phyloP scores from a whole-genome alignment of 2,329 filamentous ascomycete species.

The Aplosporella prunicola region DNA sequence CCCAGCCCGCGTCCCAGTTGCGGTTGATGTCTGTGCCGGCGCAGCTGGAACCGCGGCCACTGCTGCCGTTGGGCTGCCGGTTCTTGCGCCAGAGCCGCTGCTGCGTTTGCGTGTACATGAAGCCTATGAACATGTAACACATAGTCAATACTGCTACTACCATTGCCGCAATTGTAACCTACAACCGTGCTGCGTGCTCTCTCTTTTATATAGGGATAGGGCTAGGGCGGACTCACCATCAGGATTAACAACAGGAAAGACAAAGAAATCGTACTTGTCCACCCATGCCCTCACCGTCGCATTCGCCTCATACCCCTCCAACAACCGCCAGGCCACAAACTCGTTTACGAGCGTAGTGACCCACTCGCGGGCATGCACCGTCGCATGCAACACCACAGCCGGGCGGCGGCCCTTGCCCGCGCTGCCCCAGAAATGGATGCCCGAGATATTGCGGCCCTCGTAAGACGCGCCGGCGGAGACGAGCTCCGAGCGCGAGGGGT shows the following conservation, averaged over 20 bases:
- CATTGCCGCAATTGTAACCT: too few species aligned
- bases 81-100: slow-evolving; percentile 33
- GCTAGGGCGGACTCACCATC: slow-evolving; percentile 40
- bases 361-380: slow-evolving; percentile 31
- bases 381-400: slow-evolving; percentile 29
- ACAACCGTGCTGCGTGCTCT: too few species aligned
- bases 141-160: slow-evolving; percentile 30
- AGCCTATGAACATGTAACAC: slow-evolving; percentile 15
- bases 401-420: slow-evolving; percentile 29
- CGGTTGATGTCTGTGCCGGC: slow-evolving; percentile 32
- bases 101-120: slow-evolving; percentile 28
- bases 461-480: slow-evolving; percentile 24
- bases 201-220: slow-evolving; percentile 33
- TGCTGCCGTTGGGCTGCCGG: slow-evolving; percentile 25
- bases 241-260: slow-evolving; percentile 36
- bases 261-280: slow-evolving; percentile 56
- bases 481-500: slow-evolving; percentile 24
- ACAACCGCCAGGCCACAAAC: slow-evolving; percentile 28
- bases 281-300: slow-evolving; percentile 34
- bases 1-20: slow-evolving; percentile 31
- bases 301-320: slow-evolving; percentile 26
- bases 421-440: slow-evolving; percentile 30
- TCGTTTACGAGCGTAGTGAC: slow-evolving; percentile 26
- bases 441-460: slow-evolving; percentile 24
- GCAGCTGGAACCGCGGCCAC: slow-evolving; percentile 24